These are phyloP conservation scores for Lepiota venenata DNA, from an alignment of 768 basidiomycete species.

Conservation along the genomic window DNA sequence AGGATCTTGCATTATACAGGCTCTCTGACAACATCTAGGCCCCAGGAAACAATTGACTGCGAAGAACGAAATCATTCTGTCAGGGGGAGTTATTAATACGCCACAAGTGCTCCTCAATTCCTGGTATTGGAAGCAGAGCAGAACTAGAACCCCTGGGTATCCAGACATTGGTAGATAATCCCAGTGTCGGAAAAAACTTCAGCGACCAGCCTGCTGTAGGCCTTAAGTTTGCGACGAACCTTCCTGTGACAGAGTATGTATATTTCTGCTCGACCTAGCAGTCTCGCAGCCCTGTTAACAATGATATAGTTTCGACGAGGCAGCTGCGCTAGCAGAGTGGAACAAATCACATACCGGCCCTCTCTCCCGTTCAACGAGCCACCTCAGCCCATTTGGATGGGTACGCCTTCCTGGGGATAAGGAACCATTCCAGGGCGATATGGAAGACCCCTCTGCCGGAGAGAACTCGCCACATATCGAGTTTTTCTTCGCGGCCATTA, in stretches of 20 bases:
- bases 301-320: conserved; percentile 2
- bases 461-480: conserved; percentile 8
- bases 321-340: conserved; percentile 14
- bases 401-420: conserved; percentile 16
- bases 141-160: conserved; percentile 18
- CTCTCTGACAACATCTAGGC: neutral
- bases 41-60: conserved; percentile 19
- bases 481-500: neutral
- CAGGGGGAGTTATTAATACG: conserved; percentile 29
- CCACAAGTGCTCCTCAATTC: conserved; percentile 29
- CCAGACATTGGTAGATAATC: conserved; percentile 12
- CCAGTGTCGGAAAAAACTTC: conserved; percentile 14
- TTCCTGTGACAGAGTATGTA: conserved; percentile 11
- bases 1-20: too few relatives aligned
- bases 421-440: conserved; percentile 1
- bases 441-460: conserved; percentile 13
- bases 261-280: too few relatives aligned
- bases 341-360: conserved; percentile 19
- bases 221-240: conserved; percentile 9
- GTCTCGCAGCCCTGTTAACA: neutral
- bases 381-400: conserved; percentile 18
- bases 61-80: conserved; percentile 32
- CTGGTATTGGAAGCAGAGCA: conserved; percentile 27
- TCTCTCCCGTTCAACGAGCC: conserved; percentile 9
- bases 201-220: conserved; percentile 21